Evolutionary conservation across 441 rosid genomes (phyloP), one percentile per base, ranked within the genome.

Genomic region (Capsella rubella): DNA sequence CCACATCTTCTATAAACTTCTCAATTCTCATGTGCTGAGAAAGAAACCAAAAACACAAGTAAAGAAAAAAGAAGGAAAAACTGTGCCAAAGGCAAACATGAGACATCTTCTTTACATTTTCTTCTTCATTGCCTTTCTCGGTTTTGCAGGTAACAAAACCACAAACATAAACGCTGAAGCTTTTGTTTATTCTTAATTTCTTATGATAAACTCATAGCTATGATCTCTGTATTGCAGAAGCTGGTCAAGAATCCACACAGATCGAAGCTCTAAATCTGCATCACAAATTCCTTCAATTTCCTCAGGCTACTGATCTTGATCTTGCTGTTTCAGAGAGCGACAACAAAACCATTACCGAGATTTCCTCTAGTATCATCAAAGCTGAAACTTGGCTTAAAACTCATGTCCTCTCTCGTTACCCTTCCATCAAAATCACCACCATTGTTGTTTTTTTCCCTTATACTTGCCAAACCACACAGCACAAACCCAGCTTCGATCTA

Each of bases 341-440:
- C 74, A 62, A 43, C 74, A 75, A 77, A 77, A 72, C 86, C 70
- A 84, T 89, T 4, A 21, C 69, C 5, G 86, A 74, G 73, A 86
- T 92, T 15, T 89, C 93, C 10, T 49, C 80, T 45, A 87, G 84
- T 77, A 86, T 89, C 64, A 74, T 82, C 35, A 84, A 79, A 72
- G 93, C 97, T 64, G 97, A 91, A 80, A 82, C 66, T 73, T 91
- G 97, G 97, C 81, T 92, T 13, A 86, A 87, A 71, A 77, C 65
- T 35, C 83, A 88, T 73, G 92, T 87, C 71, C 77, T 92, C 14
- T 76, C 90, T 59, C 85, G 83, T 78, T 89, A 84, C 72, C 95
- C 92, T 71, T 80, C 91, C 51, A 57, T 82, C 37, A 80, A 84
- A 72, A 80, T 90, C 85, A 81, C 89, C 47, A 86, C 93, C 80